Evolutionary conservation across 2,329 filamentous ascomycete species (phyloP).

Genomic region (Fusarium ambrosium): DNA sequence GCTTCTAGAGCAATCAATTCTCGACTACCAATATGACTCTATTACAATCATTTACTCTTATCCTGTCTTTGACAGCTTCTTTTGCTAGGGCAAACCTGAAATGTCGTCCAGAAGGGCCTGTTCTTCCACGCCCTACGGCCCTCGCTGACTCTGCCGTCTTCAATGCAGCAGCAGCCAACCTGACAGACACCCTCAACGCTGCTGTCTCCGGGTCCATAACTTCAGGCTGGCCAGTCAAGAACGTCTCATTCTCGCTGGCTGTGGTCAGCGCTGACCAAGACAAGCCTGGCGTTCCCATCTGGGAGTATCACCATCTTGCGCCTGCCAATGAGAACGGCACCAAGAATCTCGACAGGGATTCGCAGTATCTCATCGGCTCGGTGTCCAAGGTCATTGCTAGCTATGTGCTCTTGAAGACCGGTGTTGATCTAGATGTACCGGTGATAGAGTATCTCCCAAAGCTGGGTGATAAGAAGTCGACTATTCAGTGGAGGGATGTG

Average conservation of each 20-base stretch:
- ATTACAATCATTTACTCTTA: rapidly evolving
- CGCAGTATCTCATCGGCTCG: constrained; percentile 59
- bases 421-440: constrained; percentile 50
- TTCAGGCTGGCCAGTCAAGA: constrained; percentile 52
- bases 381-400: constrained; percentile 57
- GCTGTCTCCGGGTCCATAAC: constrained; percentile 50
- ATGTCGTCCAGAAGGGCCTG: constrained; percentile 48
- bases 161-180: constrained; percentile 44
- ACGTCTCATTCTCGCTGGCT: constrained; percentile 57
- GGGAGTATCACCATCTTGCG: constrained; percentile 58
- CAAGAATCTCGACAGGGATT: constrained; percentile 49
- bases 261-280: constrained; percentile 51
- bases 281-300: constrained; percentile 48
- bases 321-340: constrained; percentile 53
- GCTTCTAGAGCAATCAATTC: background rate
- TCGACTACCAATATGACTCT: constrained; percentile 11
- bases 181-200: constrained; percentile 48
- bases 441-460: constrained; percentile 54
- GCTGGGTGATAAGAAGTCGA: constrained; percentile 43
- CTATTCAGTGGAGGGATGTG: constrained; percentile 54
- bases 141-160: constrained; percentile 45
- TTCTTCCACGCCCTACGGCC: constrained; percentile 50
- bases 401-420: constrained; percentile 53
- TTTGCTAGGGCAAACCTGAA: constrained; percentile 34
- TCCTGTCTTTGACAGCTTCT: background rate